Percentiles rank a stretch among this genome's conserved stretches.
phyloP scores from a whole-genome alignment of 768 basidiomycete species.

The Suillus subluteus region DNA sequence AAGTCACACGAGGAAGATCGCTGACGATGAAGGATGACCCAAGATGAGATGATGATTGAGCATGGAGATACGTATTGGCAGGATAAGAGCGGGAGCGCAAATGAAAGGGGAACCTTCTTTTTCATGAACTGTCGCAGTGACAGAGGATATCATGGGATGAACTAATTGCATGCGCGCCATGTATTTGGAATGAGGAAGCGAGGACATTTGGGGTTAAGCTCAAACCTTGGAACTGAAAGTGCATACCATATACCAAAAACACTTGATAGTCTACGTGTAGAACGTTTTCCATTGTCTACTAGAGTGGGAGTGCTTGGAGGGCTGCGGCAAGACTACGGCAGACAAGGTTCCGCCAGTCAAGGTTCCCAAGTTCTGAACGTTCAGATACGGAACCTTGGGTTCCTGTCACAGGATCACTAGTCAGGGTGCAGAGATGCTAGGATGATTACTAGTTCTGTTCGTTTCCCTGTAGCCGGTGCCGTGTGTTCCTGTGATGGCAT shows the following conservation, averaged over 20 bases:
- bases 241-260: neutral
- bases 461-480: slow-evolving; percentile 29
- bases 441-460: neutral
- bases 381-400: slow-evolving; percentile 7
- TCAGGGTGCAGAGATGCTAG: neutral
- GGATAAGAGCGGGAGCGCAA: slow-evolving; percentile 1
- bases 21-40: neutral
- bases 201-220: neutral
- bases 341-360: slow-evolving; percentile 6
- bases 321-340: too few species aligned
- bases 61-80: neutral
- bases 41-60: neutral
- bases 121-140: neutral
- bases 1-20: slow-evolving; percentile 5
- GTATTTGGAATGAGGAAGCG: too few species aligned
- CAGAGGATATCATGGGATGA: neutral
- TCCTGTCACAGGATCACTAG: slow-evolving; percentile 7
- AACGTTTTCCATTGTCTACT: neutral
- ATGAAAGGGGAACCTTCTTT: slow-evolving; percentile 6
- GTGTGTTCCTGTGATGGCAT: too few species aligned
- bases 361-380: neutral
- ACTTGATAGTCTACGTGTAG: neutral
- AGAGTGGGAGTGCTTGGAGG: neutral
- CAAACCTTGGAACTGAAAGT: slow-evolving; percentile 5
- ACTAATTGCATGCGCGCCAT: neutral